Evolutionary conservation across 2,329 filamentous ascomycete species (phyloP).

Genomic region (Xylariaceae sp.): DNA sequence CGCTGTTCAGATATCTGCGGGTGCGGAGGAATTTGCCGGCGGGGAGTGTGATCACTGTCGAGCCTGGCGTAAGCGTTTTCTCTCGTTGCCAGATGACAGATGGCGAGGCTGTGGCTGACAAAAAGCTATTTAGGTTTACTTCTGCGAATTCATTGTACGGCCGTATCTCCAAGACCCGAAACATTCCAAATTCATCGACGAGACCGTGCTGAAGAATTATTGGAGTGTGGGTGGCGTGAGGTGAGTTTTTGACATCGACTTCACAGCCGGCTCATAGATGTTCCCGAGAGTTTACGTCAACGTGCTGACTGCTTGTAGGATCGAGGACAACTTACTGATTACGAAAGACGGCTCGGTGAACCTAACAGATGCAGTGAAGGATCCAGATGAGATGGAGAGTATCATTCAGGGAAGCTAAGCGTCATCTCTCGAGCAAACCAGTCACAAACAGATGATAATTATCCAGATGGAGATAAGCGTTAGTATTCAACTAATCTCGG

Average conservation of each 20-base stretch:
- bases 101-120: conserved; percentile 3
- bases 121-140: conserved; percentile 63
- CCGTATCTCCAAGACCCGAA: conserved; percentile 71
- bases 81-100: background rate
- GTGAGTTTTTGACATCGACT: conserved; percentile 31
- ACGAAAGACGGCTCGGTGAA: conserved; percentile 67
- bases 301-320: conserved; percentile 31
- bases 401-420: conserved; percentile 35
- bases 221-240: conserved; percentile 77
- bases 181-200: conserved; percentile 73
- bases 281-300: background rate
- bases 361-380: conserved; percentile 67
- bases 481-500: too few species aligned
- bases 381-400: conserved; percentile 57
- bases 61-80: conserved; percentile 68
- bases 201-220: conserved; percentile 68
- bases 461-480: too few species aligned
- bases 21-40: conserved; percentile 71
- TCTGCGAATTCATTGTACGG: conserved; percentile 83
- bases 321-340: conserved; percentile 70
- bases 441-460: too few species aligned
- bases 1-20: conserved; percentile 82
- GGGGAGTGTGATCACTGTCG: conserved; percentile 85
- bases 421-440: too few species aligned
- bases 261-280: background rate